These are phyloP conservation scores for Pterocarpus macrocarpus DNA, from an alignment of 306 rosid genomes.

Conservation along the genomic window DNA sequence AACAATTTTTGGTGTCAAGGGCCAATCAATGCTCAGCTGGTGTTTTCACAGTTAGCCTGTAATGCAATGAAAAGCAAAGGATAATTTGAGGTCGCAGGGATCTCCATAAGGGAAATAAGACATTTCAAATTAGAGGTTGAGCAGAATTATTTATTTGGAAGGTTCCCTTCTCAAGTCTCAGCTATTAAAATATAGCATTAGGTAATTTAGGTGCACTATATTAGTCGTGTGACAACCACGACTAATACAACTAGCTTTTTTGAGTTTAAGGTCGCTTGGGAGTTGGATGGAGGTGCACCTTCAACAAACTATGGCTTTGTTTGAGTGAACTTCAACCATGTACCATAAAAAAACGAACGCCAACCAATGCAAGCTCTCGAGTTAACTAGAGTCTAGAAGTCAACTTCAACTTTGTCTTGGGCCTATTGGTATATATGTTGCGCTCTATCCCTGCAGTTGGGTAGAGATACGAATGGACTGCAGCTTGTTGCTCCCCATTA, in stretches of 20 bases:
- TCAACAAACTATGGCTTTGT: constrained; percentile 30
- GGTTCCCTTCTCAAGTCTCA: constrained; percentile 12
- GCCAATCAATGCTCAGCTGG: too few relatives aligned
- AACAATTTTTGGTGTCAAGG: too few relatives aligned
- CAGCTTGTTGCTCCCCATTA: background rate
- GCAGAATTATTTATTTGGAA: background rate
- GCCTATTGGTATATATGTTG: background rate
- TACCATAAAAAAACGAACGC: constrained; percentile 6
- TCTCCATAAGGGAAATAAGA: background rate
- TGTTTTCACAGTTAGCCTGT: too few relatives aligned
- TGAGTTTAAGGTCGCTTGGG: background rate
- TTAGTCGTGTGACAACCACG: constrained; percentile 30
- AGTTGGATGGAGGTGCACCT: constrained; percentile 41
- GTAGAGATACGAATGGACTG: background rate
- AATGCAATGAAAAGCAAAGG: too few relatives aligned
- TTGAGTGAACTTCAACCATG: constrained; percentile 32
- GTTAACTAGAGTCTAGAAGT: constrained; percentile 43
- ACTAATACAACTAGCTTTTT: background rate
- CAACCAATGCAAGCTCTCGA: constrained; percentile 34
- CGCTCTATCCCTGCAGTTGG: background rate
- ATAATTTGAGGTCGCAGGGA: too few relatives aligned
- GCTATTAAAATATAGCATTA: background rate
- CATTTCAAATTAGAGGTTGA: constrained; percentile 6
- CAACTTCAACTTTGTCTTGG: constrained; percentile 20
- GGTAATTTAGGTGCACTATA: constrained; percentile 20